Percentiles rank a stretch among this genome's conserved stretches.
phyloP scores from a whole-genome alignment of 805 yeast species.

The Wickerhamiella spandovensis region DNA sequence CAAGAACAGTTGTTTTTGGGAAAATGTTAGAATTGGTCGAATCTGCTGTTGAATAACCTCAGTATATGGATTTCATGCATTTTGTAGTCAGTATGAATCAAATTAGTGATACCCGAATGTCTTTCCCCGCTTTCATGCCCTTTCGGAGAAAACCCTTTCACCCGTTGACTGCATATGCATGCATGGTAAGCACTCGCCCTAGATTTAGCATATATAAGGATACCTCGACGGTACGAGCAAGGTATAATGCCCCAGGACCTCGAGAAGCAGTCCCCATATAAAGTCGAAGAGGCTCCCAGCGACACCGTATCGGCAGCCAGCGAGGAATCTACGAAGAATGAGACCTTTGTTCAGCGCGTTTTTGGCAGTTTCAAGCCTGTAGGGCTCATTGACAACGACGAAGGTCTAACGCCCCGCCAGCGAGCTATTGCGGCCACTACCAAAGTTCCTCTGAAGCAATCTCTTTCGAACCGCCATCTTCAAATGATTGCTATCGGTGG shows the following conservation, averaged over 20 bases:
- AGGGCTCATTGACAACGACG: slow-evolving; percentile 26
- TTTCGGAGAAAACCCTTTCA: background rate
- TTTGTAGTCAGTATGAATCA: background rate
- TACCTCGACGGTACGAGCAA: background rate
- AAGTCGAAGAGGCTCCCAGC: background rate
- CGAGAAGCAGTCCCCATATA: background rate
- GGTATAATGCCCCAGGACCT: background rate
- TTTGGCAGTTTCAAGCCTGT: slow-evolving; percentile 31
- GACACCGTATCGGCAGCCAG: background rate
- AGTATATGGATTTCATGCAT: too few relatives aligned
- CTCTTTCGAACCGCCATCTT: slow-evolving; percentile 41
- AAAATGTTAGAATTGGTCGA: too few relatives aligned
- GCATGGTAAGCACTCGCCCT: background rate
- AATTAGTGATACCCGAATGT: background rate
- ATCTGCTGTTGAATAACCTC: too few relatives aligned
- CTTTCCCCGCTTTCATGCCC: background rate
- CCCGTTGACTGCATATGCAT: background rate
- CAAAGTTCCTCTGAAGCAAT: slow-evolving; percentile 34
- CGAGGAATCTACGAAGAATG: background rate
- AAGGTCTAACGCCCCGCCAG: slow-evolving; percentile 17
- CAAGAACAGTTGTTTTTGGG: background rate
- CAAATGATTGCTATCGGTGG: slow-evolving; percentile 66
- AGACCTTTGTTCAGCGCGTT: background rate
- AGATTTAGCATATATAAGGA: background rate
- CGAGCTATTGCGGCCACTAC: slow-evolving; percentile 31